Evolutionary conservation across 352 stramenopile species (phyloP).

Genomic region (Phytophthora nicotianae): DNA sequence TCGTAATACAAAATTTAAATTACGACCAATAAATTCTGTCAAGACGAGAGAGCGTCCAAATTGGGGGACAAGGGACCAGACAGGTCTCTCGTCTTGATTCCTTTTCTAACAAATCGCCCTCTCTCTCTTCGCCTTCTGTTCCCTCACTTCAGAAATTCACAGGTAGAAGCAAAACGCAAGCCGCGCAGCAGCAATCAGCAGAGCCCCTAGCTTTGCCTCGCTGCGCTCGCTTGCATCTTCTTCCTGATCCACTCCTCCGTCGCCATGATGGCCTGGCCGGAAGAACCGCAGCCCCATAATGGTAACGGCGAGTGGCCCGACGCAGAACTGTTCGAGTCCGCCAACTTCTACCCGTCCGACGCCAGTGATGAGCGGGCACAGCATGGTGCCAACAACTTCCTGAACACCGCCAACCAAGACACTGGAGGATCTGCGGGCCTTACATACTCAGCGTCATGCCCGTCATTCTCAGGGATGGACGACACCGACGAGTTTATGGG

Average conservation of each 20-base stretch:
- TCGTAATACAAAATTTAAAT: too few relatives aligned
- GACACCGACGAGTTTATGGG: constrained; percentile 57
- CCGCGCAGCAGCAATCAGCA: neutral
- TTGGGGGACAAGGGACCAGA: too few relatives aligned
- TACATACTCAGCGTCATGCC: constrained; percentile 76
- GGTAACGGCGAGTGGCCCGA: constrained; percentile 28
- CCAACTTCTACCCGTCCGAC: constrained; percentile 25
- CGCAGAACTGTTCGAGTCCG: constrained; percentile 29
- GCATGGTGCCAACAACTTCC: constrained; percentile 35
- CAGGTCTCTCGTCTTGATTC: constrained; percentile 16
- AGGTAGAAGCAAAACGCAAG: neutral
- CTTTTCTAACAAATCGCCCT: constrained; percentile 19
- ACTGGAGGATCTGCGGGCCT: constrained; percentile 21
- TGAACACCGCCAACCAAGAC: constrained; percentile 16
- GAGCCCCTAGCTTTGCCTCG: neutral
- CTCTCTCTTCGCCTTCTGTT: constrained; percentile 8
- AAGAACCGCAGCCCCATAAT: constrained; percentile 30
- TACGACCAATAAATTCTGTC: too few relatives aligned
- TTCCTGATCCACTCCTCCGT: neutral
- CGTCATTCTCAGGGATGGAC: constrained; percentile 74
- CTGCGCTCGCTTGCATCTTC: constrained; percentile 1
- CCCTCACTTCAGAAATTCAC: constrained; percentile 34
- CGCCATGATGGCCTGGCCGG: constrained; percentile 45
- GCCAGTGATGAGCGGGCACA: constrained; percentile 34
- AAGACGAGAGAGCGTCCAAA: too few relatives aligned